phyloP scores from a whole-genome alignment of 768 basidiomycete species.

The Rhodotorula paludigena region DNA sequence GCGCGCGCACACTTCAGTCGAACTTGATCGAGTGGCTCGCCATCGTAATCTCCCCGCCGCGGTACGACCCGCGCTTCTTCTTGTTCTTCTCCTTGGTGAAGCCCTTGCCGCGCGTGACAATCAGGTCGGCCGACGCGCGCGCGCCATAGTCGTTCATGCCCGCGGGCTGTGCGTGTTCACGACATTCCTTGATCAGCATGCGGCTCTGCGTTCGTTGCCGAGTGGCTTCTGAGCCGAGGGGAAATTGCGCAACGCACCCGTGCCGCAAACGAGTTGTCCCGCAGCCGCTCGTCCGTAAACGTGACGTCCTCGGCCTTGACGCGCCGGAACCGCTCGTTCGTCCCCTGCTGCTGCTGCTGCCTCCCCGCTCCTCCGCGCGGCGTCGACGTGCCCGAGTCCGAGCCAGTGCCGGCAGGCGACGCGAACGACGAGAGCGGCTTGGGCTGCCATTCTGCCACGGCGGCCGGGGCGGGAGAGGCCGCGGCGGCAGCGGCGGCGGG shows the following conservation, averaged over 20 bases:
- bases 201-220: too few relatives aligned
- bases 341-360: conserved; percentile 5
- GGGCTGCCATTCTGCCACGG: conserved; percentile 8
- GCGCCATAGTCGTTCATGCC: conserved; percentile 77
- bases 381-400: conserved; percentile 10
- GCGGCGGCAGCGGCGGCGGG: conserved; percentile 53
- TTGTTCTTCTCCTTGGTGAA: conserved; percentile 99
- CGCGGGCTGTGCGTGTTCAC: conserved; percentile 54
- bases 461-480: conserved; percentile 10
- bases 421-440: not conserved
- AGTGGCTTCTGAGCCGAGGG: not conserved
- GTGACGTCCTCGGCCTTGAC: conserved; percentile 62
- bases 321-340: conserved; percentile 70
- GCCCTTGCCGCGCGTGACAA: conserved; percentile 86
- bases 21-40: conserved; percentile 40
- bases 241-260: conserved; percentile 55
- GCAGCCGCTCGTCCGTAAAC: conserved; percentile 53
- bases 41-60: conserved; percentile 91
- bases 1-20: too few relatives aligned
- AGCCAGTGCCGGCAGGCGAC: conserved; percentile 14
- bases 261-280: conserved; percentile 73
- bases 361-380: not conserved
- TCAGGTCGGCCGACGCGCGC: conserved; percentile 74
- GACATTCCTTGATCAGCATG: not conserved
- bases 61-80: conserved; percentile 84